Evolutionary conservation across 805 yeast species (phyloP), one percentile per base, ranked within the genome.

Genomic region (Hanseniaspora lindneri): DNA sequence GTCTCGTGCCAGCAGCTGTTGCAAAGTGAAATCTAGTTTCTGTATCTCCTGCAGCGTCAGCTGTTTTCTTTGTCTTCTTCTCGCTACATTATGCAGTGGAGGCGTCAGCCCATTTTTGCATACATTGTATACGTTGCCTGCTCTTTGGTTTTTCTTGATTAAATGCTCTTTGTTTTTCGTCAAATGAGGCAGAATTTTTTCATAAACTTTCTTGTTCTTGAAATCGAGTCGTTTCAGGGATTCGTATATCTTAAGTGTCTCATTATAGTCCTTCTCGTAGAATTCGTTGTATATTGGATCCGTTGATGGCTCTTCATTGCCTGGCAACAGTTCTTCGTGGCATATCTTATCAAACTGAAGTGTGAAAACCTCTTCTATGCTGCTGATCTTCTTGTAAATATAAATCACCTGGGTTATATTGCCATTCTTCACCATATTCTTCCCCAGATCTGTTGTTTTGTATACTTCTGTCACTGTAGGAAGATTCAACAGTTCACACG

Each of bases 391-490:
- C 49, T 75, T 78, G 7, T 86, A 70, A 6, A 89, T 89, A 5
- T 88, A 64, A 44, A 92, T 66, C 68, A 92, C 83, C 64, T 92
- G 96, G 49, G 83, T 76, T 6, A 89, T 70, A 62, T 92, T 97
- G 29, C 85, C 71, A 0, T 94, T 77, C 59, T 92, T 92, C 67
- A 82, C 80, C 23, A 92, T 74, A 59, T 86, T 92, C 61, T 89
- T 89, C 58, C 77, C 75, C 33, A 64, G 54, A 61, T 92, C 98
- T 21, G 88, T 75, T 4, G 95, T 79, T 64, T 92, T 92, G 61
- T 81, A 85, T 6, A 83, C 76, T 61, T 92, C 98, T 9, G 84
- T 74, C 3, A 88, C 65, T 0, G 95, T 84, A 0, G 98, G 98
- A 53, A 92, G 67, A 56, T 88, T 89, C n/a, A 92, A 76, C 30